Evolutionary conservation across 1,284 basidiomycete species (phyloP), one percentile per base, ranked within the genome.

Genomic region (Melampsora occidentalis): DNA sequence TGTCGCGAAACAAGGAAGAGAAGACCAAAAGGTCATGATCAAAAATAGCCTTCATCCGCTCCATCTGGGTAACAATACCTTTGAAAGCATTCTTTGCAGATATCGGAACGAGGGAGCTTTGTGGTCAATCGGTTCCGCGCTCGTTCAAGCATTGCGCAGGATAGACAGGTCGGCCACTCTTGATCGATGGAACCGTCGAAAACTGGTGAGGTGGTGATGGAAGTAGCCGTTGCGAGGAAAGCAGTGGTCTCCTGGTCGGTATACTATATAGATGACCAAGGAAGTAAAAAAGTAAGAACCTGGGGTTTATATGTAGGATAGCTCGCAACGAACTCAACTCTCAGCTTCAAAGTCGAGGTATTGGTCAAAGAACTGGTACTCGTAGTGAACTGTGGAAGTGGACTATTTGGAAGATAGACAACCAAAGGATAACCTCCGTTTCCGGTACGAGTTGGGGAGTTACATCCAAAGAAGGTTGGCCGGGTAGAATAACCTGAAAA

Each of bases 381-480:
- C 25, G 33, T 42, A 46, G 22, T 35, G 9, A 7, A n/a, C 46
- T 48, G 64, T 4, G 71, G 42, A 10, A 61, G 14, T 9, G 71
- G 64, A 48, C 48, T 66, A 39, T 73, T 73, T 9, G 71, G 71
- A 28, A 73, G 18, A 48, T 73, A 73, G 22, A 73, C 48, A n/a
- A 73, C 39, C 39, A 73, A 57, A 59, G 71, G 71, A 22, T 73
- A 73, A 46, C 64, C 71, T 31, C 71, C 71, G 48, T 73, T 73
- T 18, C 49, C 71, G 20, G 25, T 25, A 18, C 46, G 62, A 39
- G 5, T 35, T 59, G 71, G 18, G 2, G 64, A 49, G 35, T 67
- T 83, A 80, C 90, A 92, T 0, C 91, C 91, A 82, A 91, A 92
- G 83, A 92, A 91, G 0, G 89, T 89, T 6, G 91, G 87, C 25